phyloP scores from a whole-genome alignment of 148 eudicot genomes.

The Tetragonia tetragonoides region DNA sequence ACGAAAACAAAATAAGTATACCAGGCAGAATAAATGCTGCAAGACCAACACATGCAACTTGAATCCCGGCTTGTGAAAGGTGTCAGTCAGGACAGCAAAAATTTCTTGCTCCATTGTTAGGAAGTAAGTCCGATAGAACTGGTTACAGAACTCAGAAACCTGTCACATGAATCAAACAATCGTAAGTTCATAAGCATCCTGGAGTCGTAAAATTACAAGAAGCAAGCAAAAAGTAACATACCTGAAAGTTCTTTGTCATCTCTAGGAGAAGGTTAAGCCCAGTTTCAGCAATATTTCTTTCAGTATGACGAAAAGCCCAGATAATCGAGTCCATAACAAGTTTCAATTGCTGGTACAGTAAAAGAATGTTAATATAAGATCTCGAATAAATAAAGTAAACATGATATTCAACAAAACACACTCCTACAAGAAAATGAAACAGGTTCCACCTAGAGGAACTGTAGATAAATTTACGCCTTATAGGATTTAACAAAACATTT shows the following conservation, averaged over 20 bases:
- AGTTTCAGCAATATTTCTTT: conserved; percentile 96
- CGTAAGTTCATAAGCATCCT: conserved; percentile 11
- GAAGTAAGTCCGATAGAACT: conserved; percentile 81
- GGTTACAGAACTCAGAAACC: conserved; percentile 83
- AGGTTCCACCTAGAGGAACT: background rate
- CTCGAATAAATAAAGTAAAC: background rate
- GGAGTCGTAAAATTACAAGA: background rate
- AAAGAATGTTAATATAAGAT: background rate
- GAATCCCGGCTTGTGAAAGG: conserved; percentile 98
- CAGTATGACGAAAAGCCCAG: conserved; percentile 99
- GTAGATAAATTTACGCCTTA: background rate
- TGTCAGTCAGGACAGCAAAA: conserved; percentile 93
- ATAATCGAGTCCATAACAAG: conserved; percentile 98
- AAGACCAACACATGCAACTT: conserved; percentile 90
- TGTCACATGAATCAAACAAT: conserved; percentile 27
- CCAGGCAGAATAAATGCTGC: conserved; percentile 86
- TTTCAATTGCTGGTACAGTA: conserved; percentile 69
- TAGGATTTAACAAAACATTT: background rate
- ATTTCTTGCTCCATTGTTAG: conserved; percentile 92
- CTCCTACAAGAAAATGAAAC: background rate
- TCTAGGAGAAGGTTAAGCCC: conserved; percentile 89
- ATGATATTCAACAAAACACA: background rate
- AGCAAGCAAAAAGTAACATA: conserved; percentile 22
- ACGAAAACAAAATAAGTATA: conserved; percentile 13
- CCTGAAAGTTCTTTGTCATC: conserved; percentile 98